Evolutionary conservation across 768 basidiomycete species (phyloP), one percentile per base, ranked within the genome.

Genomic region (Mycena indigotica): DNA sequence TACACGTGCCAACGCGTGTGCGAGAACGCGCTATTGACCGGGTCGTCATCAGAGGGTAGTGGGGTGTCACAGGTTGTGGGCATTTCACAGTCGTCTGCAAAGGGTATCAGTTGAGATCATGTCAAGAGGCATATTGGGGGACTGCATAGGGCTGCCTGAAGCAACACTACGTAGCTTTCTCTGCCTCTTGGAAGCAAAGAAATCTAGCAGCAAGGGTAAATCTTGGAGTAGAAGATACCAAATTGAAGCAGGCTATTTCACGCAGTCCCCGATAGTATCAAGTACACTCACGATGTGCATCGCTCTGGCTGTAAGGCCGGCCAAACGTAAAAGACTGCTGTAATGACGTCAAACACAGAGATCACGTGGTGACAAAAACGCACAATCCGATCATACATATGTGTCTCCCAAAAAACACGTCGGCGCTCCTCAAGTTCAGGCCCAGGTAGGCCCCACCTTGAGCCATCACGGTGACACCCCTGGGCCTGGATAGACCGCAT

Each of bases 261-360:
- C n/a, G n/a, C n/a, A n/a, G n/a, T n/a, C n/a, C n/a, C n/a, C n/a
- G n/a, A n/a, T n/a, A n/a, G n/a, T n/a, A n/a, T n/a, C n/a, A n/a
- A n/a, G n/a, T n/a, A n/a, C n/a, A n/a, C n/a, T n/a, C n/a, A n/a
- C 63, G 62, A 48, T 67, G 67, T 13, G 53, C 24, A 24, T 66
- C 65, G 19, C 59, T 56, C 45, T 60, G 63, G 2, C 63, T 58
- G 21, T 64, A 63, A 12, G 67, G 67, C 5, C 67, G 65, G 2
- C 67, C 67, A 30, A 66, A 62, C 24, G 65, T 63, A 28, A 67
- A 66, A 4, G 65, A 64, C 65, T 66, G 65, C 67, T 67, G 26
- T 26, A 28, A 46, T 50, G 16, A 35, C 3, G n/a, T 5, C 19
- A 12, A 35, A 3, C 23, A 6, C n/a, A 21, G 19, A 5, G 25